These are phyloP conservation scores for Elongisporangium senticosum DNA, from an alignment of 352 stramenopile species.

Conservation along the genomic window DNA sequence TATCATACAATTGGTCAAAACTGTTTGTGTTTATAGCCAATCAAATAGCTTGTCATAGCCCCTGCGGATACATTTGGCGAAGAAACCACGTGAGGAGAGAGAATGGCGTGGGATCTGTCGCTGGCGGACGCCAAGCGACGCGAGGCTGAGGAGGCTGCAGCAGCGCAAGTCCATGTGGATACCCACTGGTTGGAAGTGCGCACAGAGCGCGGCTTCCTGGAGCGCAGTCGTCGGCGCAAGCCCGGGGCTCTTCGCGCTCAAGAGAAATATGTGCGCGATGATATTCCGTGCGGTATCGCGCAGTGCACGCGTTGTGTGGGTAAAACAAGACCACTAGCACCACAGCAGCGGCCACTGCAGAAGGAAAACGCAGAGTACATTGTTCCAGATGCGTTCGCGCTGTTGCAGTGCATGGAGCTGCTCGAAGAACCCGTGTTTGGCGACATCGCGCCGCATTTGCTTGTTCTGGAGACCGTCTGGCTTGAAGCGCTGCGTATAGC, in stretches of 20 bases:
- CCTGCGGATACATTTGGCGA: too few species aligned
- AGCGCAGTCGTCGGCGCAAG: constrained; percentile 71
- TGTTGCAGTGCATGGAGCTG: constrained; percentile 77
- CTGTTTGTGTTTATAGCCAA: not conserved
- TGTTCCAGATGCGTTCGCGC: constrained; percentile 59
- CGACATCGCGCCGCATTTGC: constrained; percentile 26
- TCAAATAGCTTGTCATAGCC: not conserved
- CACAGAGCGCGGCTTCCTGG: constrained; percentile 60
- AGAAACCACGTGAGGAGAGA: not conserved
- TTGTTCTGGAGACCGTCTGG: constrained; percentile 75
- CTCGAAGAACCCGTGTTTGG: constrained; percentile 52
- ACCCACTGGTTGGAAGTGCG: constrained; percentile 45
- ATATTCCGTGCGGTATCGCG: constrained; percentile 65
- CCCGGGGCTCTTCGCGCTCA: constrained; percentile 58
- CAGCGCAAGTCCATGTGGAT: constrained; percentile 5
- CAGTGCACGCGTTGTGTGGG: constrained; percentile 36
- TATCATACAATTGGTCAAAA: not conserved
- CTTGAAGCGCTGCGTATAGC: constrained; percentile 54
- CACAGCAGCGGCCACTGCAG: constrained; percentile 21
- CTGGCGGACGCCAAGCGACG: constrained; percentile 16
- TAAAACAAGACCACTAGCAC: constrained; percentile 8
- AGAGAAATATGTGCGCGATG: constrained; percentile 66
- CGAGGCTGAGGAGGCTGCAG: constrained; percentile 10
- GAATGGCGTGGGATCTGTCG: constrained; percentile 24
- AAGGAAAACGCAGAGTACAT: constrained; percentile 47